Evolutionary conservation across 2,329 filamentous ascomycete genomes (phyloP), one percentile per base, ranked within the genome.

Genomic region (Neopestalotiopsis sp.): DNA sequence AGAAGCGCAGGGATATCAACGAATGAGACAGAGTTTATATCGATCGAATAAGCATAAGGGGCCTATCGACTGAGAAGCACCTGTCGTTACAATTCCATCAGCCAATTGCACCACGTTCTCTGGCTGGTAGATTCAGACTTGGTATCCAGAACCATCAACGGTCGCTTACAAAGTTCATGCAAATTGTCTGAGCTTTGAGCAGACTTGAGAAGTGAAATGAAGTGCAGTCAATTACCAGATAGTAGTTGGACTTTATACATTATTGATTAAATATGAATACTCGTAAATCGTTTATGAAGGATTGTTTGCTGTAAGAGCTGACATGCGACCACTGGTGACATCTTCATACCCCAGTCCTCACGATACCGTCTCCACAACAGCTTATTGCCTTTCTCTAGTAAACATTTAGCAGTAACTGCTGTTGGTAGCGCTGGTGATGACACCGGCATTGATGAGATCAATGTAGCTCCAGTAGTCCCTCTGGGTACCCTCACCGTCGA

Each of bases 401-500:
- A 30, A 20, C 0, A 10, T 40, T 42, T 40, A 64, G 20, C 61
- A 64, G 61, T 64, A 64, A 24, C 61, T 49, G 61, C 61, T 64
- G 38, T 64, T 49, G 42, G 61, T 49, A n/a, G 40, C 61, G 20
- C n/a, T 64, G 38, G 61, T 64, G 30, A 64, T 64, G 24, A 64
- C 61, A 32, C 64, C 68, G 1, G 53, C 64, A 17, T 69, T 63
- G 64, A 67, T 64, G 58, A 69, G 58, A 42, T 58, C 58, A 6
- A 67, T 58, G 58, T 67, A 69, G 64, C 64, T 67, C 68, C 68
- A 69, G 68, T 69, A 69, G 58, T 69, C 65, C 30, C 49, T 17
- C 58, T 69, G 66, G n/a, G 61, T 57, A 28, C 71, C 71, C 59
- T 73, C 70, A 13, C 71, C 71, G 30, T 66, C 61, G n/a, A 67